Percentiles rank a stretch among this genome's conserved stretches.
Evolutionary conservation across 805 yeast genomes (phyloP).

Genomic region (Wickerhamiella qilinensis): DNA sequence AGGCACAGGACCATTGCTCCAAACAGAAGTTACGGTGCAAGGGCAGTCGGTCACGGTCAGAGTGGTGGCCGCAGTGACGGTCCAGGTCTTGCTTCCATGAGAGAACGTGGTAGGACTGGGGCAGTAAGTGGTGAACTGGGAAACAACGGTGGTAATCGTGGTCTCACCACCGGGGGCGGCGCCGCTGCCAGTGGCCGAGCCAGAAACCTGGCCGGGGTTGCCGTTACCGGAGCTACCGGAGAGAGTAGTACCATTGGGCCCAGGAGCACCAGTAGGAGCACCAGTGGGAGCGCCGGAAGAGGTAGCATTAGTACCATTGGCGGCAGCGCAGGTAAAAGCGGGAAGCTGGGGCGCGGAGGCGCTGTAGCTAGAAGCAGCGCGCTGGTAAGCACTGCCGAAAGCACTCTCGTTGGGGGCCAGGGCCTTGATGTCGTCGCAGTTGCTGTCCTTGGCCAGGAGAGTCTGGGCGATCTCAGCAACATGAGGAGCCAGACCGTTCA

Average conservation of each 20-base stretch:
- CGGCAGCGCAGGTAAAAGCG: not conserved
- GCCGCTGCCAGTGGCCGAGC: slow-evolving; percentile 7
- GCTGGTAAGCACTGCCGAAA: not conserved
- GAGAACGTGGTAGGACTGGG: slow-evolving; percentile 49
- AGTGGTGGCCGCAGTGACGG: slow-evolving; percentile 58
- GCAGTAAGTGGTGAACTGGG: slow-evolving; percentile 55
- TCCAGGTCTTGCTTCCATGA: slow-evolving; percentile 27
- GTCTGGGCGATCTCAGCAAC: not conserved
- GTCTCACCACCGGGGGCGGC: slow-evolving; percentile 5
- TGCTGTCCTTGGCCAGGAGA: not conserved
- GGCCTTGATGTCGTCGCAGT: not conserved
- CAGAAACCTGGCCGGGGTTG: too few species aligned
- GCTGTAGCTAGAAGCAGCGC: not conserved
- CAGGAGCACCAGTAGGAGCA: too few species aligned
- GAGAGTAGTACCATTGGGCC: too few species aligned
- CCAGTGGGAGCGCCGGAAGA: too few species aligned
- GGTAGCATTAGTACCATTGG: not conserved
- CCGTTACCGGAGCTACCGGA: too few species aligned
- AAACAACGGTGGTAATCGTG: slow-evolving; percentile 10
- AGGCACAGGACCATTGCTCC: not conserved
- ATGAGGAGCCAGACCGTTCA: not conserved
- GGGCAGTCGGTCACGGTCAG: slow-evolving; percentile 77
- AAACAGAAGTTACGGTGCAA: slow-evolving; percentile 34
- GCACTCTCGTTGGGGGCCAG: not conserved
- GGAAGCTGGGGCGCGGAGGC: not conserved